Base-by-base conservation (phyloP, 768 basidiomycete species). In the Boletus rufocinnamomeus region DNA sequence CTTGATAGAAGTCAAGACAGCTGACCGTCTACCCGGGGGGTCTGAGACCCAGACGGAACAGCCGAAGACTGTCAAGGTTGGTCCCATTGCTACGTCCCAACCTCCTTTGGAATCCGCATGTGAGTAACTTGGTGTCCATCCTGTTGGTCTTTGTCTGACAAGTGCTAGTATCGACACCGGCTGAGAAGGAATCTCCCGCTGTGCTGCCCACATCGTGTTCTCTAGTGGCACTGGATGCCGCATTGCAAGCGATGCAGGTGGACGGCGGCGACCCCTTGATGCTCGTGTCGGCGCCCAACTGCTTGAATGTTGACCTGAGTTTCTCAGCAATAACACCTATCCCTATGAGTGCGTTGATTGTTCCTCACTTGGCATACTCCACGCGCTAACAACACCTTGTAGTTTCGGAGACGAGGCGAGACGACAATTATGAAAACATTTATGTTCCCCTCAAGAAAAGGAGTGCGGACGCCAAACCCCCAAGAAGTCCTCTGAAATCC, bases 31-130 rank as follows among this genome's bases (percentile, higher is more conserved):
- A 52, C 43, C 53, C 30, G 32, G 63, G 54, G 57, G 56, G 60
- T 67, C 59, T 65, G 66, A 8, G 53, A 57, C 60, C 58, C 57
- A 49, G 63, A 56, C 41, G 53, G 28, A 30, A 37, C 52, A 32
- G 45, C 38, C 19, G 19, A 59, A 27, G 56, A 44, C 57, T 38
- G 21, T 46, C 38, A 28, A 41, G 27, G 21, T 40, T 43, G 27
- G 43, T 45, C 21, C 60, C 45, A 28, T 28, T 35, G 23, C 23
- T 7, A 45, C 27, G 28, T 21, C 19, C 8, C 40, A 19, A 30
- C 6, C 40, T 48, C 51, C 47, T 43, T 53, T 25, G 32, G 35
- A 17, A n/a, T 38, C 54, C 32, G 2, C 34, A 30, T 13, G 68
- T 69, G 46, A 57, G 66, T 35, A 2, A 23, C 40, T 52, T 23